A percentile compares a stretch with the other conserved stretches of the same genome.
Evolutionary conservation across 495 filamentous ascomycete species (phyloP).

Genomic region (Penicillium longicatenatum): DNA sequence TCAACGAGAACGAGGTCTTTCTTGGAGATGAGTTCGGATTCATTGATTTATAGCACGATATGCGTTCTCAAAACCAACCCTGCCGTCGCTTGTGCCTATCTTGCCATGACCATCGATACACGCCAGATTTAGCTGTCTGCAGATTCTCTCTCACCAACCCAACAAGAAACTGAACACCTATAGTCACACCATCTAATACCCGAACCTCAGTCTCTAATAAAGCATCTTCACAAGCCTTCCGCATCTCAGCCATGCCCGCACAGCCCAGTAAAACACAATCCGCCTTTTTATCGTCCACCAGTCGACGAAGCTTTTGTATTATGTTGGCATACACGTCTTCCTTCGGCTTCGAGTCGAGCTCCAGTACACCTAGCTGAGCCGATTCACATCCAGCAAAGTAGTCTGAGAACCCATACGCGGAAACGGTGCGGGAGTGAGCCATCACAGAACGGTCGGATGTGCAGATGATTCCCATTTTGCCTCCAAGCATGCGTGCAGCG

Average conservation of each 20-base stretch:
- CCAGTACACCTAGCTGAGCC: conserved; percentile 1
- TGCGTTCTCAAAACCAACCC: conserved; percentile 7
- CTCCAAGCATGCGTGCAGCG: conserved; percentile 8
- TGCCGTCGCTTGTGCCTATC: conserved; percentile 7
- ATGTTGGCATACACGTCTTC: not conserved
- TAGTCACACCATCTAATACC: conserved; percentile 8
- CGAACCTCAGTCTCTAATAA: conserved; percentile 1
- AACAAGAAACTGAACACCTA: conserved; percentile 12
- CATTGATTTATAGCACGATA: too few species aligned
- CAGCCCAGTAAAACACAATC: conserved; percentile 12
- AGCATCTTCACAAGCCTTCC: conserved; percentile 2
- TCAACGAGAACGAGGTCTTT: not conserved
- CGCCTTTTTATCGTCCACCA: not conserved
- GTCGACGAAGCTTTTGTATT: not conserved
- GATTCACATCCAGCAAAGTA: conserved; percentile 10
- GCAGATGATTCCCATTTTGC: conserved; percentile 4
- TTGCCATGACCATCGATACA: not conserved
- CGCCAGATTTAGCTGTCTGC: conserved; percentile 4
- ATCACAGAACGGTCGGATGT: conserved; percentile 2
- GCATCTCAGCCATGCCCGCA: conserved; percentile 10
- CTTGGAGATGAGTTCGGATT: not conserved
- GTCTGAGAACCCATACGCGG: conserved; percentile 4
- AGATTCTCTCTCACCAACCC: conserved; percentile 7
- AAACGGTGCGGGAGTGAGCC: not conserved
- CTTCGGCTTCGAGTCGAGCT: conserved; percentile 4